A percentile compares a stretch with the other conserved stretches of the same genome.
These are phyloP conservation scores for Mortierella sp. DNA, from an alignment of 371 early-diverging fungal genomes.

Conservation along the genomic window DNA sequence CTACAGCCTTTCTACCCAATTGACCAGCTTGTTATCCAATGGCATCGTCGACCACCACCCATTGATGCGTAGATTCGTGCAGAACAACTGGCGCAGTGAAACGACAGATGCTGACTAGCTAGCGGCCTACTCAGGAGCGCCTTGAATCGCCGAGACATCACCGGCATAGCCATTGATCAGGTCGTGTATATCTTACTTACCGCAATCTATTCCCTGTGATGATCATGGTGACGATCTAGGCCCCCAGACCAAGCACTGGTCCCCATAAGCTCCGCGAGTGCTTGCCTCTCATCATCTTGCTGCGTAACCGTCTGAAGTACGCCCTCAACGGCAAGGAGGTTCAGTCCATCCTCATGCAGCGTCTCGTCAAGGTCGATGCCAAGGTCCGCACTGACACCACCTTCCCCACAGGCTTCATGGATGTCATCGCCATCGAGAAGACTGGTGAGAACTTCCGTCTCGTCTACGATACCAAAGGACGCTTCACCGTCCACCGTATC, in stretches of 20 bases:
- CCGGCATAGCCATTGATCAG: too few species aligned
- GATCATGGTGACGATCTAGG: slow-evolving; percentile 59
- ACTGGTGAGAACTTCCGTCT: slow-evolving; percentile 99
- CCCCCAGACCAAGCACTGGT: slow-evolving; percentile 98
- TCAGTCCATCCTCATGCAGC: slow-evolving; percentile 96
- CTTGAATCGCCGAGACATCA: too few species aligned
- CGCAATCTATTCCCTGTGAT: too few species aligned
- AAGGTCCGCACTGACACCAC: slow-evolving; percentile 99
- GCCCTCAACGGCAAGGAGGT: slow-evolving; percentile 99
- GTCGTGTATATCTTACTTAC: too few species aligned
- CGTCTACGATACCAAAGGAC: slow-evolving; percentile 98
- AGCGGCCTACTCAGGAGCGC: too few species aligned
- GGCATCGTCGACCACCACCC: too few species aligned
- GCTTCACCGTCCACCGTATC: slow-evolving; percentile 99
- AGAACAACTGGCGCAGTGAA: too few species aligned
- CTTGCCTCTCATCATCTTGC: slow-evolving; percentile 98
- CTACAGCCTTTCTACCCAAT: too few species aligned
- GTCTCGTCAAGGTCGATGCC: slow-evolving; percentile 99
- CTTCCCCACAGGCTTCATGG: slow-evolving; percentile 99
- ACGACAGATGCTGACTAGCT: too few species aligned
- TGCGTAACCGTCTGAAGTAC: slow-evolving; percentile 99
- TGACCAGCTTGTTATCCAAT: too few species aligned
- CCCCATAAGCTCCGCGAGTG: slow-evolving; percentile 99
- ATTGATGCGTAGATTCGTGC: too few species aligned
- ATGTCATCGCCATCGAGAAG: slow-evolving; percentile 99